Evolutionary conservation across 2,329 filamentous ascomycete genomes (phyloP).

Genomic region (Hymenoscyphus fraxineus): DNA sequence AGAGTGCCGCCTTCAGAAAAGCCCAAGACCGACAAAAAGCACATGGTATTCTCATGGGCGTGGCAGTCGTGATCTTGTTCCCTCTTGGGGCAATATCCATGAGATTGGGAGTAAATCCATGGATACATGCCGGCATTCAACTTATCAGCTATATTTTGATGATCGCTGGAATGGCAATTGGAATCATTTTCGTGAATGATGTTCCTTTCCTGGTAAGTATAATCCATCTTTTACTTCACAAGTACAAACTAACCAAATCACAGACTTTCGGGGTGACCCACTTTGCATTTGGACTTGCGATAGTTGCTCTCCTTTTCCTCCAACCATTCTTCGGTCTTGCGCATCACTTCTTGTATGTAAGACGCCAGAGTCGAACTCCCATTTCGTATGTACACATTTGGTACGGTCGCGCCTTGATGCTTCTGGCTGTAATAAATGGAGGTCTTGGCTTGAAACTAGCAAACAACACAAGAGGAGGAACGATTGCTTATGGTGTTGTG

Average conservation of each 20-base stretch:
- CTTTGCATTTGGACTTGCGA: constrained; percentile 52
- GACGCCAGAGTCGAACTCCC: constrained; percentile 44
- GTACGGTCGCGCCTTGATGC: constrained; percentile 56
- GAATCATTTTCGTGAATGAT: constrained; percentile 46
- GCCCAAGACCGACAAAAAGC: constrained; percentile 29
- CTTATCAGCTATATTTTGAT: constrained; percentile 50
- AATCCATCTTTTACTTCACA: background rate
- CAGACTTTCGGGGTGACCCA: constrained; percentile 53
- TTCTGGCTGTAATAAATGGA: constrained; percentile 60
- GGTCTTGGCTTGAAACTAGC: constrained; percentile 56
- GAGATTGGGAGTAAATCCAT: constrained; percentile 49
- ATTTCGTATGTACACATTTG: constrained; percentile 58
- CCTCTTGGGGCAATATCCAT: constrained; percentile 59
- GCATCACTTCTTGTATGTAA: constrained; percentile 54
- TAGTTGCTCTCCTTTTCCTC: constrained; percentile 51
- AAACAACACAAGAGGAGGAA: constrained; percentile 37
- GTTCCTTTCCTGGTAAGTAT: constrained; percentile 23
- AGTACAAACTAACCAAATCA: background rate
- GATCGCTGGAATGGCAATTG: constrained; percentile 58
- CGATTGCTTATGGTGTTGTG: constrained; percentile 55
- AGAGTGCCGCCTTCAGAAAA: background rate
- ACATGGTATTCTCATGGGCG: constrained; percentile 59
- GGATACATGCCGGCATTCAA: constrained; percentile 55
- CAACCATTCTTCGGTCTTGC: constrained; percentile 56
- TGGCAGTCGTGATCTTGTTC: constrained; percentile 56